Conservation (phyloP, 1,139 yeast species). For the Barnettozyma hawaiiensis region DNA sequence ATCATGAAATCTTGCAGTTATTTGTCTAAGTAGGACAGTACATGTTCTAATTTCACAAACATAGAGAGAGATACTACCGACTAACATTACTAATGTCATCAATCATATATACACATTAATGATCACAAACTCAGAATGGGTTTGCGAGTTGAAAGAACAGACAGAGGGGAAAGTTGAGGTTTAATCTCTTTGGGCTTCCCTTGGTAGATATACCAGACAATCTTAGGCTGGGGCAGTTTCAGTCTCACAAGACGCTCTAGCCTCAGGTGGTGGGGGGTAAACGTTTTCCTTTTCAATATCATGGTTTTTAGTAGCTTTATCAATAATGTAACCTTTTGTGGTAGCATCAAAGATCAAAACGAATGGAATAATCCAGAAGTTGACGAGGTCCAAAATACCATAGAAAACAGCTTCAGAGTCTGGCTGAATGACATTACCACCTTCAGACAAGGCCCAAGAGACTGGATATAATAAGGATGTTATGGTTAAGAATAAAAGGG, state of each 20-base stretch:
- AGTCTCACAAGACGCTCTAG: neutral
- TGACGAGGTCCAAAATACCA: constrained; percentile 52
- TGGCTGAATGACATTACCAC: constrained; percentile 61
- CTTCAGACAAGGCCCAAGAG: constrained; percentile 60
- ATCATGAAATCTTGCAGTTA: too few species aligned
- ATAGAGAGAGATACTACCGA: too few species aligned
- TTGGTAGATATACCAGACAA: too few species aligned
- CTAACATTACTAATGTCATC: neutral
- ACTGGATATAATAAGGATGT: constrained; percentile 49
- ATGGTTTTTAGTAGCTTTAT: neutral
- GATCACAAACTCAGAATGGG: neutral
- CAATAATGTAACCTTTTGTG: constrained; percentile 13
- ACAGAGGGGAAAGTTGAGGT: too few species aligned
- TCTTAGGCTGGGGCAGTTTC: too few species aligned
- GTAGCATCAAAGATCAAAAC: constrained; percentile 14
- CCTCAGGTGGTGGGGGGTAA: neutral
- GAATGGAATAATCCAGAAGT: constrained; percentile 40
- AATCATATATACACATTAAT: neutral
- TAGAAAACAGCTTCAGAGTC: constrained; percentile 64
- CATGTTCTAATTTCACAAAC: too few species aligned
- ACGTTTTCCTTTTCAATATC: constrained; percentile 8
- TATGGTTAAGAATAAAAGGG: constrained; percentile 30
- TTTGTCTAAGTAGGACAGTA: too few species aligned
- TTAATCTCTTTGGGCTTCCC: neutral
- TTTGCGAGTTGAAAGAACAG: neutral